Evolutionary conservation across 192 early-diverging fungal genomes (phyloP).

Genomic region (Dispira simplex): DNA sequence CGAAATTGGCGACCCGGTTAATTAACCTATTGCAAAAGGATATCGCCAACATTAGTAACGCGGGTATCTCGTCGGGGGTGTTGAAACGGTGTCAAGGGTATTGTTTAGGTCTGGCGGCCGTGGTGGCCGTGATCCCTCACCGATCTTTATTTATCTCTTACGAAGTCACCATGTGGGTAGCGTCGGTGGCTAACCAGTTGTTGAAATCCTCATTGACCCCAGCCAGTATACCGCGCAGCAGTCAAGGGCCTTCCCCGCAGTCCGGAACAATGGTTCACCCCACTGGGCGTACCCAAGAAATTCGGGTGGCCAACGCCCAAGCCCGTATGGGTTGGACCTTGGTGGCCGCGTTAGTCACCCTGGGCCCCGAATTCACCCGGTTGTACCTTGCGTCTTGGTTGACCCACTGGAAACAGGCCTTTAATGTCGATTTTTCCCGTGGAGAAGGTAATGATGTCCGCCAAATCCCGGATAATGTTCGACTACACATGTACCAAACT

Average conservation of each 20-base stretch:
- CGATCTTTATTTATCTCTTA: conserved; percentile 56
- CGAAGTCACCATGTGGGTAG: conserved; percentile 63
- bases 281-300: conserved; percentile 27
- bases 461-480: not conserved
- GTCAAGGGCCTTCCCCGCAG: not conserved
- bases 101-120: conserved; percentile 43
- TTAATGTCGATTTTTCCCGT: conserved; percentile 23
- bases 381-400: conserved; percentile 64
- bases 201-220: conserved; percentile 35
- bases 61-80: conserved; percentile 23
- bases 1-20: conserved; percentile 44
- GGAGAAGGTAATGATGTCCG: not conserved
- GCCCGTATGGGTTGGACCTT: conserved; percentile 65
- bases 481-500: conserved; percentile 22
- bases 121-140: conserved; percentile 48
- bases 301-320: conserved; percentile 39
- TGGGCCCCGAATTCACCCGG: conserved; percentile 69
- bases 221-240: not conserved
- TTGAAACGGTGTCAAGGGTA: conserved; percentile 40
- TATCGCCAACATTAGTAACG: conserved; percentile 36
- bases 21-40: conserved; percentile 59
- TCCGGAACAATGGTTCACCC: too few species aligned
- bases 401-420: conserved; percentile 61
- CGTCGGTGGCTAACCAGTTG: conserved; percentile 57
- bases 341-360: conserved; percentile 51